These are phyloP conservation scores for Aeminium ludgeri DNA, from an alignment of 495 filamentous ascomycete species.

Conservation along the genomic window DNA sequence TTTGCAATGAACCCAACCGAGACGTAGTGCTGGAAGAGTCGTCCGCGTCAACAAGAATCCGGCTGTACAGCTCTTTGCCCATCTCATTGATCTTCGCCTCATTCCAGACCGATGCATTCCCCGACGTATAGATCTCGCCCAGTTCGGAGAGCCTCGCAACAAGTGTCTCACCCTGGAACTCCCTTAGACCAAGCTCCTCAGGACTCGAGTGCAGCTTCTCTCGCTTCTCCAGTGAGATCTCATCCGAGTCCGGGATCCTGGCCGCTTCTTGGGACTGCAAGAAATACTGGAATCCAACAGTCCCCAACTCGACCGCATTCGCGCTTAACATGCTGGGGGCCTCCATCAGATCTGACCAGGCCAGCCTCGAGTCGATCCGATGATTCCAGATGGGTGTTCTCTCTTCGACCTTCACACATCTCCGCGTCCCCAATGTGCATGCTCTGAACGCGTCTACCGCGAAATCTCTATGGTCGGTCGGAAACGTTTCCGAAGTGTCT, in stretches of 20 bases:
- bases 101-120: slow-evolving; percentile 26
- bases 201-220: slow-evolving; percentile 21
- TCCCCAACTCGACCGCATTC: slow-evolving; percentile 54
- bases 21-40: too few species aligned
- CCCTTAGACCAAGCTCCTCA: slow-evolving; percentile 23
- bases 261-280: slow-evolving; percentile 53
- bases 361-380: neutral
- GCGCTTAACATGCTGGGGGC: slow-evolving; percentile 61
- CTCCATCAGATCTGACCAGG: slow-evolving; percentile 21
- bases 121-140: slow-evolving; percentile 26
- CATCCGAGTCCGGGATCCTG: slow-evolving; percentile 19
- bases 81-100: slow-evolving; percentile 29
- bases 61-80: slow-evolving; percentile 29
- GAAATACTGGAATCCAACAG: slow-evolving; percentile 57
- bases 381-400: neutral
- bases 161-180: slow-evolving; percentile 32
- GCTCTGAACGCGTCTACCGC: neutral
- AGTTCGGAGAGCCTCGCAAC: slow-evolving; percentile 31
- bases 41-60: too few species aligned
- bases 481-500: neutral
- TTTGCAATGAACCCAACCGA: slow-evolving; percentile 1
- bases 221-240: slow-evolving; percentile 20
- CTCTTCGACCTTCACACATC: neutral
- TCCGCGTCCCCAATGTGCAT: slow-evolving; percentile 2
- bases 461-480: slow-evolving; percentile 2